Evolutionary conservation across 2,329 filamentous ascomycete species (phyloP), one percentile per base, ranked within the genome.

Genomic region (Colletotrichum sojae): DNA sequence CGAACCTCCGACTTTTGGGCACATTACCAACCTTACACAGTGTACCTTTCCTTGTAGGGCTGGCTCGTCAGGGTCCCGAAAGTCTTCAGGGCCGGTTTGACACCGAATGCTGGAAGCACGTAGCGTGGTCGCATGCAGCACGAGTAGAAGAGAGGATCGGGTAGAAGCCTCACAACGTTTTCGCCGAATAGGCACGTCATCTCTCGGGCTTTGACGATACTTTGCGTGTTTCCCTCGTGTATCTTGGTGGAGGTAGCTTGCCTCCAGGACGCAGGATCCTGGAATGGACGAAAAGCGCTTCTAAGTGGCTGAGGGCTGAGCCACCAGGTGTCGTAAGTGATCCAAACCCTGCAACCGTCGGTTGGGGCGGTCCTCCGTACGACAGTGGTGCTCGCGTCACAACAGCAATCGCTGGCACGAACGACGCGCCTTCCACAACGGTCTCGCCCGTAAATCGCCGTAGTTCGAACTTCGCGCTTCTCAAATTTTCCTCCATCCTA

Each of bases 251-350:
- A 57, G 56, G 62, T 52, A 51, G 43, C 45, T 46, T 56, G 51
- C 62, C 25, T 46, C 43, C 66, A 27, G 40, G 45, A 66, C 12
- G n/a, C 8, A 3, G 31, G 31, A 36, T 9, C 31, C 31, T 36
- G 22, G 22, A 25, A 36, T 10, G 10, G 31, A 36, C 31, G 36
- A n/a, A 25, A 16, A 27, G 43, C 15, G 25, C 22, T 55, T 48
- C 22, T 66, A 12, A 56, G 66, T 60, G 61, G 66, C 54, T 66
- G 66, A 55, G 55, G 8, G 66, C 66, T 57, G 66, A 69, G 66
- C 66, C 66, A 69, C 66, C 55, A 39, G 51, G n/a, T 60, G 62
- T 66, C 66, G 66, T 66, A 59, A 69, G 62, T 69, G 49, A 55
- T 59, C 63, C 54, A 51, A 27, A 48, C 55, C 59, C 62, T 69